Percentiles rank a stretch among this genome's conserved stretches.
Evolutionary conservation across 2,329 filamentous ascomycete genomes (phyloP).

Genomic region (Phoma sp.): DNA sequence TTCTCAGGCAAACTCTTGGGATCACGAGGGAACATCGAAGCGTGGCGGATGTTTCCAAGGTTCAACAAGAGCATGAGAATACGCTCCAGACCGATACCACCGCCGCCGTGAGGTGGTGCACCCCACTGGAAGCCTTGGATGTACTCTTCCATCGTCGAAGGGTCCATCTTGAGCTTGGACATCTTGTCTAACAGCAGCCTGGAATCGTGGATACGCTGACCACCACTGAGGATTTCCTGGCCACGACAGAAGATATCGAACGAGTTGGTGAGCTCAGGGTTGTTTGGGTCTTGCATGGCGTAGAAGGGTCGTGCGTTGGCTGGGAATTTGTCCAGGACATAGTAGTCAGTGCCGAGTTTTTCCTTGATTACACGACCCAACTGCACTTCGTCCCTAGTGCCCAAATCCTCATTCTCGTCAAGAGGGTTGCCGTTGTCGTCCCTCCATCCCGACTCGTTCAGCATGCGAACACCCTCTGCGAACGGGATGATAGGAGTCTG

Average conservation of each 20-base stretch:
- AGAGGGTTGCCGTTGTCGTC: constrained; percentile 77
- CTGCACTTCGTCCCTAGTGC: constrained; percentile 84
- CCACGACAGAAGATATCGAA: constrained; percentile 95
- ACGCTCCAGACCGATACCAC: constrained; percentile 88
- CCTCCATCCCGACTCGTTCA: constrained; percentile 77
- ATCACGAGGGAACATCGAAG: constrained; percentile 85
- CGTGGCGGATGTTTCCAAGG: constrained; percentile 87
- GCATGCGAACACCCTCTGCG: constrained; percentile 76
- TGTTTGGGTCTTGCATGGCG: constrained; percentile 79
- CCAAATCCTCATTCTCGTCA: constrained; percentile 78
- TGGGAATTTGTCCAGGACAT: constrained; percentile 93
- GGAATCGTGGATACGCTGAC: constrained; percentile 89
- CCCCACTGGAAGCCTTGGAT: constrained; percentile 87
- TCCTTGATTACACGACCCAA: constrained; percentile 84
- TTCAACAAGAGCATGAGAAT: constrained; percentile 85
- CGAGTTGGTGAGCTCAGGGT: constrained; percentile 80
- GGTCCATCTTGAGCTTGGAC: constrained; percentile 75
- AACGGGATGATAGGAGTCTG: constrained; percentile 84
- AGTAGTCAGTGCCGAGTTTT: constrained; percentile 89
- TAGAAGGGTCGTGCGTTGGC: constrained; percentile 86
- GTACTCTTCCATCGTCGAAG: constrained; percentile 88
- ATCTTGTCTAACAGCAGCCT: constrained; percentile 78
- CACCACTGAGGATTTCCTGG: constrained; percentile 90
- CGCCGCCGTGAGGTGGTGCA: constrained; percentile 86
- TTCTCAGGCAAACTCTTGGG: constrained; percentile 82